Evolutionary conservation across 2,329 filamentous ascomycete genomes (phyloP).

Genomic region (Dactylellina cionopaga): DNA sequence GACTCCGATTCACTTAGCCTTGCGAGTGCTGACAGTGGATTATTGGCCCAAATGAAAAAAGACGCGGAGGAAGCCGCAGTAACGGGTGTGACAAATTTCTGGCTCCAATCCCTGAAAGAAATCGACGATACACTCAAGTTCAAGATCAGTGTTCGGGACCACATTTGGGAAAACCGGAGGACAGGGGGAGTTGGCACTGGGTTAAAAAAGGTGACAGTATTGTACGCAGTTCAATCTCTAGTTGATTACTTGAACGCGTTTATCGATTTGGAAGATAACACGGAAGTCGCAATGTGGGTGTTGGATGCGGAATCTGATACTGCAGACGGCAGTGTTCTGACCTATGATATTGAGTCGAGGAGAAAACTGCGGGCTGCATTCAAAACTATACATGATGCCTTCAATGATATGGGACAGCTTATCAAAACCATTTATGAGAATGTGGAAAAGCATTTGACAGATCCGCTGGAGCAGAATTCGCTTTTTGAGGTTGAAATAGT

Average conservation of each 20-base stretch:
- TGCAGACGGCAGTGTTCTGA: neutral
- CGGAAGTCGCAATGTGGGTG: slow-evolving; percentile 27
- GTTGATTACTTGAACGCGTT: neutral
- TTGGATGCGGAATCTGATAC: neutral
- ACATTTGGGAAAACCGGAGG: slow-evolving; percentile 5
- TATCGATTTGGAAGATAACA: slow-evolving; percentile 14
- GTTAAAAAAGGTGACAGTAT: neutral
- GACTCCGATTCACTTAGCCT: neutral
- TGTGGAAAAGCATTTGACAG: neutral
- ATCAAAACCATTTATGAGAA: slow-evolving; percentile 4
- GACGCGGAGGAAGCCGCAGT: neutral
- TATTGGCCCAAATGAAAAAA: slow-evolving; percentile 1
- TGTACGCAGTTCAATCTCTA: slow-evolving; percentile 4
- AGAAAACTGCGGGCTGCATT: slow-evolving; percentile 7
- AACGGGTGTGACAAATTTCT: neutral
- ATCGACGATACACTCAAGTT: neutral
- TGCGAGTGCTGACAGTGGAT: neutral
- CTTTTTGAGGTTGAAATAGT: slow-evolving; percentile 11
- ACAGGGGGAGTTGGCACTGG: neutral
- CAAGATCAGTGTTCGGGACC: neutral
- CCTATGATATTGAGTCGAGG: slow-evolving; percentile 10
- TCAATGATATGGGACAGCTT: slow-evolving; percentile 11
- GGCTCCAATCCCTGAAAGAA: neutral
- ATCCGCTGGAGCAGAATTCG: neutral
- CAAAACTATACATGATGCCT: slow-evolving; percentile 10